phyloP scores from a whole-genome alignment of 2,329 filamentous ascomycete species.

The Venturia aucupariae region DNA sequence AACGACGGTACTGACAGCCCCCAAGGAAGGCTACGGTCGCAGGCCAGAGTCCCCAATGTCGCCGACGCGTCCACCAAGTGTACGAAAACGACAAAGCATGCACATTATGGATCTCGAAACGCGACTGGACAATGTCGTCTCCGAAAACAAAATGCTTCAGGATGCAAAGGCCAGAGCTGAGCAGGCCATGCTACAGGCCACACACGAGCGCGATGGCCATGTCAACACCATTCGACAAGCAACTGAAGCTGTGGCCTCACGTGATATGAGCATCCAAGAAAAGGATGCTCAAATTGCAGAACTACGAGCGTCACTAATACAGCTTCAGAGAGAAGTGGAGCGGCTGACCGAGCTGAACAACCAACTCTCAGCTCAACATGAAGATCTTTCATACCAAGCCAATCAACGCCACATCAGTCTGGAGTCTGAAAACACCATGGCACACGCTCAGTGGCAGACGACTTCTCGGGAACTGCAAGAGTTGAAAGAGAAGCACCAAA shows the following conservation, averaged over 20 bases:
- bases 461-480: slow-evolving; percentile 61
- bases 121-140: slow-evolving; percentile 71
- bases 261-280: slow-evolving; percentile 63
- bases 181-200: slow-evolving; percentile 18
- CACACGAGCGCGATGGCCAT: slow-evolving; percentile 44
- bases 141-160: slow-evolving; percentile 72
- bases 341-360: slow-evolving; percentile 77
- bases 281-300: slow-evolving; percentile 80
- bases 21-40: slow-evolving; percentile 87
- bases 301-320: slow-evolving; percentile 68
- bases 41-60: slow-evolving; percentile 83
- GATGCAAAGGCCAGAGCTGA: slow-evolving; percentile 36
- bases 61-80: slow-evolving; percentile 86
- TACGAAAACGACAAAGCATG: slow-evolving; percentile 96
- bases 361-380: slow-evolving; percentile 66
- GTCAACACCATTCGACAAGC: slow-evolving; percentile 24
- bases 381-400: slow-evolving; percentile 65
- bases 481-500: slow-evolving; percentile 53
- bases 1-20: slow-evolving; percentile 20
- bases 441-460: slow-evolving; percentile 45
- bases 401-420: slow-evolving; percentile 60
- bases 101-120: slow-evolving; percentile 84
- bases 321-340: slow-evolving; percentile 71
- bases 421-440: slow-evolving; percentile 52
- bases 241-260: slow-evolving; percentile 49